These are phyloP conservation scores for Croton setiger DNA, from an alignment of 441 rosid species.

Conservation along the genomic window DNA sequence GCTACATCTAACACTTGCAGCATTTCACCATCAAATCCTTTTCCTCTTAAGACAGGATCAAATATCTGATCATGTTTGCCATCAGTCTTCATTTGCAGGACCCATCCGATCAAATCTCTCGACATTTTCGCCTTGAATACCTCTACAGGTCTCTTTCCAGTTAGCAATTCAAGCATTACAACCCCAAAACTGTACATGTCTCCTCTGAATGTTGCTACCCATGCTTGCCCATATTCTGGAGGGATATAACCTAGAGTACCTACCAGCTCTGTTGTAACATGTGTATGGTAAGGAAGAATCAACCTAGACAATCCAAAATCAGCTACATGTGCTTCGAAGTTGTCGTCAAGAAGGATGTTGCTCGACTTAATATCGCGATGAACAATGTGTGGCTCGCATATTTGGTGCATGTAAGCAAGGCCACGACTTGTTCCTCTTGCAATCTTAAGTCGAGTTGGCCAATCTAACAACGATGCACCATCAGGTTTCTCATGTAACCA, in stretches of 20 bases:
- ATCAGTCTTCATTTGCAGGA: background rate
- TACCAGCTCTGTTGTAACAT: background rate
- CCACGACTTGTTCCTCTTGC: background rate
- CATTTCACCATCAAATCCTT: slow-evolving; percentile 1
- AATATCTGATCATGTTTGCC: background rate
- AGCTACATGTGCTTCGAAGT: background rate
- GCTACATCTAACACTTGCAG: slow-evolving; percentile 1
- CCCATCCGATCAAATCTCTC: background rate
- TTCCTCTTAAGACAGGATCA: background rate
- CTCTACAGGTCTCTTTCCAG: background rate
- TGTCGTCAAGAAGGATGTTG: background rate
- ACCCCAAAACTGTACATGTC: slow-evolving; percentile 2
- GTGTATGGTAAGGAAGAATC: slow-evolving; percentile 5
- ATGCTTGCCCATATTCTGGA: slow-evolving; percentile 1
- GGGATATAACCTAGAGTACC: slow-evolving; percentile 5
- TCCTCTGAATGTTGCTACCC: slow-evolving; percentile 5
- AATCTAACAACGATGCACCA: background rate
- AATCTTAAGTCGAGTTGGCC: background rate
- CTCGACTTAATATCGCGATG: background rate
- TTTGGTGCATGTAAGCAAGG: slow-evolving; percentile 3
- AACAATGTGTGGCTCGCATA: background rate
- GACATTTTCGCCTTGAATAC: background rate
- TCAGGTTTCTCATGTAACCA: background rate
- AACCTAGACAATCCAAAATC: background rate
- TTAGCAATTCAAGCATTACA: background rate